Base-by-base conservation (phyloP, 2,329 filamentous ascomycete species). In the Cladosporium sp. region DNA sequence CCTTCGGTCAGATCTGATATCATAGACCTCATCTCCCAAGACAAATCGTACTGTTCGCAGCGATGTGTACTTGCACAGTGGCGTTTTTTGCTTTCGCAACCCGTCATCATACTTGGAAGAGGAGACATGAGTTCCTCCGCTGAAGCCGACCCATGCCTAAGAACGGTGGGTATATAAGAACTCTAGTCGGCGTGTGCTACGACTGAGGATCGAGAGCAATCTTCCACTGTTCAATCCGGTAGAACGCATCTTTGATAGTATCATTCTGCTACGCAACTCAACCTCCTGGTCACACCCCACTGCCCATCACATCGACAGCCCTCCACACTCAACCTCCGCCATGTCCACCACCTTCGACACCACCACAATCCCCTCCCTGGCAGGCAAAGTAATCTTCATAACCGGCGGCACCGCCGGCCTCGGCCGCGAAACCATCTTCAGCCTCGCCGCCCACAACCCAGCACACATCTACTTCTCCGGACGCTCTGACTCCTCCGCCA, bases 401-500 rank as follows among this genome's bases (percentile, higher is more conserved):
- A 82, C 81, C 18, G 80, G 81, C 65, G 71, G 68, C 28, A 73
- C 68, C 4, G 68, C 70, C 7, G 73, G 73, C 26, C 69, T 75
- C 7, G 73, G 72, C 24, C 52, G 38, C 60, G 68, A 83, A 69
- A 81, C 82, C 8, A 74, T 85, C 52, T 71, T 80, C 41, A 78
- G 82, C 62, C 78, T 86, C 52, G 81, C 81, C n/a, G 78, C 77
- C 65, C 85, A 87, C 71, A 73, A 78, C 8, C 84, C 86, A 1
- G 76, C 77, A 0, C 81, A 85, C 65, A 83, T 88, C 67, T 87
- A 84, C 76, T 80, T 88, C 66, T 84, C 80, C 15, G 84, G 70
- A 1, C 67, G 74, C 49, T 71, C 84, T 2, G 82, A 85, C 55
- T 77, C 80, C 55, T 80, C 80, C 12, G 80, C 78, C 24, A 77